Conservation (phyloP, 23 red algal species). For the Gracilaria gracilis region DNA sequence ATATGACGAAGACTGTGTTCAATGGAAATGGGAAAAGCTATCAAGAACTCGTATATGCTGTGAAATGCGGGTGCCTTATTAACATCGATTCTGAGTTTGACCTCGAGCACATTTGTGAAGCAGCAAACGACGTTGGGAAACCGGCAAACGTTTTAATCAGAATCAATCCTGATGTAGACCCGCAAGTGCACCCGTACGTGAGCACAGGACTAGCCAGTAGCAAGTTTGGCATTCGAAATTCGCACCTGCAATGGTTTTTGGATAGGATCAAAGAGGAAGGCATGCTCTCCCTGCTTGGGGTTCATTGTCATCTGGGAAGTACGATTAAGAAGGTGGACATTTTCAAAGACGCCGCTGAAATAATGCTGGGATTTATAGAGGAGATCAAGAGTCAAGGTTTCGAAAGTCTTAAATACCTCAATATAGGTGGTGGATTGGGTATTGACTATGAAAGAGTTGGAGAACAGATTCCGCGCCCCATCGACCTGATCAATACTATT, state of each 20-base stretch:
- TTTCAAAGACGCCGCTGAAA: constrained; percentile 88
- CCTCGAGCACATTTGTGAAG: constrained; percentile 78
- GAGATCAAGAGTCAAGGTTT: constrained; percentile 81
- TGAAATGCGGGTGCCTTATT: constrained; percentile 81
- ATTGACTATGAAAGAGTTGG: constrained; percentile 93
- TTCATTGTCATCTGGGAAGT: constrained; percentile 94
- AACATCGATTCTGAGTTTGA: constrained; percentile 99
- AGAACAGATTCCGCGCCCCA: constrained; percentile 81
- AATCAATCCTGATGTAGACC: constrained; percentile 98
- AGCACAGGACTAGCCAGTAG: constrained; percentile 89
- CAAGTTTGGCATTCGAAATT: constrained; percentile 99
- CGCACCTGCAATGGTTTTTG: constrained; percentile 93
- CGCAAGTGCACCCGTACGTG: constrained; percentile 94
- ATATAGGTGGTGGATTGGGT: constrained; percentile 95
- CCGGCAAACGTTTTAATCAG: constrained; percentile 83
- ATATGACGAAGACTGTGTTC: constrained; percentile 91
- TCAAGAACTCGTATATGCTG: constrained; percentile 78
- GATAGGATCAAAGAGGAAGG: constrained; percentile 79
- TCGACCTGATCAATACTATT: constrained; percentile 89
- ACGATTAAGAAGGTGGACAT: constrained; percentile 94
- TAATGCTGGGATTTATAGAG: constrained; percentile 90
- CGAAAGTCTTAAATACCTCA: constrained; percentile 80
- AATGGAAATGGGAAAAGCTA: constrained; percentile 96
- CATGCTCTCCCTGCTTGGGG: constrained; percentile 78
- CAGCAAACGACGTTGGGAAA: constrained; percentile 60